Conservation (phyloP, 371 early-diverging fungal genomes). For the Cokeromyces recurvatus region DNA sequence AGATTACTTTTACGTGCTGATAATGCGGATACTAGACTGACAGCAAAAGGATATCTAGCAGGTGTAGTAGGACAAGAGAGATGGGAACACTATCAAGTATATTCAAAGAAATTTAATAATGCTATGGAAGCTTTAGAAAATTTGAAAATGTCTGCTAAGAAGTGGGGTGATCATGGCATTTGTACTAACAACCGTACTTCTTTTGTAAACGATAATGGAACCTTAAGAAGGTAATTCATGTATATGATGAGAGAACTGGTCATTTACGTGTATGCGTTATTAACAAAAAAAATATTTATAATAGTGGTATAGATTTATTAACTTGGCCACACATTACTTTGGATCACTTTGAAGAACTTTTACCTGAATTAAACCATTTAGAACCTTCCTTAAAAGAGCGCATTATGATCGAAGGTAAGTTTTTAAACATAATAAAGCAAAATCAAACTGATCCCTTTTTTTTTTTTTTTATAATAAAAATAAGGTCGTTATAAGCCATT, state of each 20-base stretch:
- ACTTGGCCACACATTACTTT: conserved; percentile 43
- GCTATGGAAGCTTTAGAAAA: conserved; percentile 41
- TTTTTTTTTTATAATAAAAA: background rate
- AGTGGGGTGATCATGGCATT: conserved; percentile 51
- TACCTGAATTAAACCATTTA: conserved; percentile 47
- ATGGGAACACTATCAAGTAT: conserved; percentile 36
- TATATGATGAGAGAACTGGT: no score
- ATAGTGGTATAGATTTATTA: conserved; percentile 46
- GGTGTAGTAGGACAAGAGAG: conserved; percentile 50
- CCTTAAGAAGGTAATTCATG: conserved; percentile 54
- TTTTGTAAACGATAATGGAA: conserved; percentile 48
- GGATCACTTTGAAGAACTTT: conserved; percentile 35
- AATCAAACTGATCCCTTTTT: background rate
- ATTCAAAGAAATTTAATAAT: conserved; percentile 26
- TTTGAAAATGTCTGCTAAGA: conserved; percentile 38
- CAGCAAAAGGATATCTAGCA: conserved; percentile 54
- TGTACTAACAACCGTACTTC: no score
- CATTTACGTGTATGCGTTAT: no score
- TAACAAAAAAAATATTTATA: no score
- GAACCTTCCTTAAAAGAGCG: conserved; percentile 38
- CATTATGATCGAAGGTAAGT: conserved; percentile 51
- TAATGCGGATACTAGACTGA: conserved; percentile 79
- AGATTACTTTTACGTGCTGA: conserved; percentile 72
- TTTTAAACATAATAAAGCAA: background rate
- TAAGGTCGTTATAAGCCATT: conserved; percentile 71